These are phyloP conservation scores for Effrenium voratum DNA, from an alignment of 73 alveolate genomes.

Conservation along the genomic window DNA sequence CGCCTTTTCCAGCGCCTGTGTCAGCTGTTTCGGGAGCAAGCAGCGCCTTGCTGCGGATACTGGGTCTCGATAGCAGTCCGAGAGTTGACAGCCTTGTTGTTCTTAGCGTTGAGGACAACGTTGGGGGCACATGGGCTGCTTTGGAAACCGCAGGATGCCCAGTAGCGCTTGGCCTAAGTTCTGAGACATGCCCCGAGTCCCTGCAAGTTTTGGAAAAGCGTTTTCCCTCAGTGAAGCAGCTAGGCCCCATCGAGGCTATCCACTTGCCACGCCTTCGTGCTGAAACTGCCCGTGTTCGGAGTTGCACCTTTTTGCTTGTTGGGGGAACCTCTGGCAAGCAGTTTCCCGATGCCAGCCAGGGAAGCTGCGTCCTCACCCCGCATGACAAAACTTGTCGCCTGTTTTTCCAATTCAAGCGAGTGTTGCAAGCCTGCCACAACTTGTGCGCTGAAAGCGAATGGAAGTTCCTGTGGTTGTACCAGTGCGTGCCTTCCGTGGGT, in stretches of 20 bases:
- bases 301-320: neutral
- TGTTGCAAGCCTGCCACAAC: neutral
- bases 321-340: neutral
- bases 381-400: neutral
- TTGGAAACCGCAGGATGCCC: neutral
- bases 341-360: neutral
- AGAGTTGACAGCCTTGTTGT: neutral
- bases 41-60: too few species aligned
- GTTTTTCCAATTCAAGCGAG: neutral
- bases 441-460: neutral
- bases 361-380: neutral
- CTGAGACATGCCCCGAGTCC: too few species aligned
- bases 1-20: too few species aligned
- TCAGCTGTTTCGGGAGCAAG: too few species aligned
- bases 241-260: too few species aligned
- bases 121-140: neutral
- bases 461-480: neutral
- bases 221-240: too few species aligned
- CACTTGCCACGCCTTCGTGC: too few species aligned
- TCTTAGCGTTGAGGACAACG: neutral
- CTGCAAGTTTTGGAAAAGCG: too few species aligned
- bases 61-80: too few species aligned
- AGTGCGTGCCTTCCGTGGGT: neutral
- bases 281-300: neutral
- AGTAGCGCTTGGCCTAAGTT: too few species aligned